Evolutionary conservation across 106 monocot genomes (phyloP), one percentile per base, ranked within the genome.

Genomic region (Vanilla planifolia): DNA sequence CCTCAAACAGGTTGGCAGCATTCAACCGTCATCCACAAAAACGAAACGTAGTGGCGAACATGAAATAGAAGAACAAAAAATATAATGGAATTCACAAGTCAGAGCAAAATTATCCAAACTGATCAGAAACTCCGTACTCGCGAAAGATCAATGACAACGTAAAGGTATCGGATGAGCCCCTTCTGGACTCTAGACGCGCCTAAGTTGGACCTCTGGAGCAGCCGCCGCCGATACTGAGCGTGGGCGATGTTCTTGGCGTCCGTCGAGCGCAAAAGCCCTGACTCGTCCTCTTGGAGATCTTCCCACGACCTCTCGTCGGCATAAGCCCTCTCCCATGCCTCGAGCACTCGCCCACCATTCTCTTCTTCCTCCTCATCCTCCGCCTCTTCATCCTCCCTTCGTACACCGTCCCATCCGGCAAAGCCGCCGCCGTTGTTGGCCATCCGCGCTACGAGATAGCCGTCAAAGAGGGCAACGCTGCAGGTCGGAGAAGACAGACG

Each of bases 291-390:
- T 46, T 91, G 84, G 11, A 98, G 79, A 20, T 78, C 63, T 43
- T 96, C 96, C 96, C 96, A 98, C 13, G 96, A 98, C n/a, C 96
- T 55, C 65, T 98, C 96, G 61, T 91, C 96, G 3, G 96, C 96
- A 73, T 91, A 98, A 3, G 81, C 91, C 20, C 87, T 67, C 84
- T 91, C 91, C 96, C 96, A 98, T 1, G 96, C 96, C 29, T 87
- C 81, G 28, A 75, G 59, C 13, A 53, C 73, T 13, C 60, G 28
- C 16, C 57, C 79, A 3, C 46, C 57, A 14, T 28, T 55, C 6
- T 64, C 86, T 3, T 79, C 75, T 16, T 84, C 83, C 22, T 89
- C 86, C 4, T 89, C 86, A 15, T 89, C 90, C 1, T 94, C 89
- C 6, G 79, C 81, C n/a, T 88, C 85, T 2, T 89, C 85, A 24